phyloP scores from a whole-genome alignment of 768 basidiomycete genomes.

The Boletales sp. region DNA sequence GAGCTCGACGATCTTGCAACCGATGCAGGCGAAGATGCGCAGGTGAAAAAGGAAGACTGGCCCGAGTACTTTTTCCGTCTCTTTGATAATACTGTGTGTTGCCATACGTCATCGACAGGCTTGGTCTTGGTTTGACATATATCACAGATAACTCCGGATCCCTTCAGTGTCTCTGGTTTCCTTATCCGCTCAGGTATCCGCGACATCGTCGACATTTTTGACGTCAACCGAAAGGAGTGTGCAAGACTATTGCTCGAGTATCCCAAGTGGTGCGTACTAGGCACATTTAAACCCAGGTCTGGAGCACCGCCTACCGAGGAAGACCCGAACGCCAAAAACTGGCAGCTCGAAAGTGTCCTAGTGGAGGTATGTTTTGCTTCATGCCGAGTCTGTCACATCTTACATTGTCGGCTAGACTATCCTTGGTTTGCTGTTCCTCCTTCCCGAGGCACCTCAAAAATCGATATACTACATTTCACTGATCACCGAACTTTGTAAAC shows the following conservation, averaged over 20 bases:
- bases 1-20: conserved; percentile 71
- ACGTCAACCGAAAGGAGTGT: conserved; percentile 94
- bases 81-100: conserved; percentile 57
- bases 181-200: conserved; percentile 68
- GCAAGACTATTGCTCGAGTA: conserved; percentile 84
- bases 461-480: conserved; percentile 83
- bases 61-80: conserved; percentile 66
- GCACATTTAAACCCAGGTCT: conserved; percentile 81
- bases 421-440: conserved; percentile 66
- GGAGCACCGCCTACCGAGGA: conserved; percentile 54
- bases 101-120: neutral
- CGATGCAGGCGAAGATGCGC: conserved; percentile 67
- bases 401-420: conserved; percentile 45
- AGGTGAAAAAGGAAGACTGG: conserved; percentile 80
- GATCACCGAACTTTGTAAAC: conserved; percentile 91
- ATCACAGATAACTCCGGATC: conserved; percentile 70
- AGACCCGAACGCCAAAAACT: conserved; percentile 57
- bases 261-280: conserved; percentile 76
- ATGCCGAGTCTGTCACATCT: neutral
- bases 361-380: conserved; percentile 59
- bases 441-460: conserved; percentile 76
- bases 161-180: conserved; percentile 73
- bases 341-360: conserved; percentile 86
- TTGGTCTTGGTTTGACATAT: neutral
- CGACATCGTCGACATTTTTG: conserved; percentile 85